Evolutionary conservation across 2,329 filamentous ascomycete genomes (phyloP).

Genomic region (Waltergamsia citrina): DNA sequence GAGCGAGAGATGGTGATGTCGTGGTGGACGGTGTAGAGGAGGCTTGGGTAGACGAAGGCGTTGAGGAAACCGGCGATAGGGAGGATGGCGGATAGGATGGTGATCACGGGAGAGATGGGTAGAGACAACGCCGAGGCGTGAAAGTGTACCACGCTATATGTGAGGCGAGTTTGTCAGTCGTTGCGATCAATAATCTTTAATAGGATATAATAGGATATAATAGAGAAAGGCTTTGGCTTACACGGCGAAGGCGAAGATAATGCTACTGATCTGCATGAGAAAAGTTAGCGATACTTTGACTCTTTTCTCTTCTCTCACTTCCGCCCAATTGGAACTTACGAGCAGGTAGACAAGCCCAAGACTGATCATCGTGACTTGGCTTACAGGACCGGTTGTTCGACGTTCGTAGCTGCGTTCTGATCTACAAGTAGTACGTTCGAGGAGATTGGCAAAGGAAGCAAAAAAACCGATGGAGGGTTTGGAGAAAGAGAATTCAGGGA

Average conservation of each 20-base stretch:
- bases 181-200: too few species aligned
- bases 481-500: too few species aligned
- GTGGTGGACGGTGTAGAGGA: slow-evolving; percentile 14
- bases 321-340: too few species aligned
- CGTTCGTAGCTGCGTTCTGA: too few species aligned
- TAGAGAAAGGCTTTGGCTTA: slow-evolving; percentile 6
- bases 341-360: slow-evolving; percentile 19
- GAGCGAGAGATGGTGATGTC: slow-evolving; percentile 8
- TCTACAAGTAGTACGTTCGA: too few species aligned
- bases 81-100: slow-evolving; percentile 27
- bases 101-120: slow-evolving; percentile 23
- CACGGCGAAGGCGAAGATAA: slow-evolving; percentile 20
- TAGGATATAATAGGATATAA: background rate
- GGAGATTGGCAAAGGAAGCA: too few species aligned
- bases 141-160: slow-evolving; percentile 31
- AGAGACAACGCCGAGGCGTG: slow-evolving; percentile 27
- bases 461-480: too few species aligned
- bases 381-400: too few species aligned
- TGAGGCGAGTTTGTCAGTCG: slow-evolving; percentile 4
- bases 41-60: slow-evolving; percentile 21
- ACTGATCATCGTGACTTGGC: slow-evolving; percentile 16
- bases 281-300: slow-evolving; percentile 2
- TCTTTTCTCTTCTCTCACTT: too few species aligned
- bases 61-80: slow-evolving; percentile 28
- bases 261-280: slow-evolving; percentile 13